Base-by-base conservation (phyloP, 352 stramenopile genomes). In the Phytophthora sojae region DNA sequence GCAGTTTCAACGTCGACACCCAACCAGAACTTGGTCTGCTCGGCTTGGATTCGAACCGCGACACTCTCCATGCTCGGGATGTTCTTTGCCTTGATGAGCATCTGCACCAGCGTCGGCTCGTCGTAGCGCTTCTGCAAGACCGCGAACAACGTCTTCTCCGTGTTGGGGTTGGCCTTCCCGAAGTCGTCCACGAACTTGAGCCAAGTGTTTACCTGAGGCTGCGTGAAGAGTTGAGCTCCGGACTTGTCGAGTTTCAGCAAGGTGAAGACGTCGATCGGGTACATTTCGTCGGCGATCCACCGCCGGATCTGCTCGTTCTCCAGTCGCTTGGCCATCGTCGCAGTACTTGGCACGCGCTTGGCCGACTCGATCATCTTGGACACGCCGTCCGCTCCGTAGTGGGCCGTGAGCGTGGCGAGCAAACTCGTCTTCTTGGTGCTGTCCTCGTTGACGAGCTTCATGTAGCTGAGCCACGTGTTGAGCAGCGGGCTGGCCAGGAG, bases 21-120 rank as follows among this genome's bases (percentile, higher is more conserved):
- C 12, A 69, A 9, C 62, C 62, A 69, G 15, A 44, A 12, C n/a
- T 26, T 54, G 2, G 52, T 57, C 35, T 69, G 62, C 30, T 56
- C 53, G 23, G 53, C n/a, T 63, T 69, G 62, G 14, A 57, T 52
- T 51, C 21, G 19, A 7, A 55, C 47, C 5, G 62, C 53, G 5
- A 69, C 37, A 21, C 17, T 62, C 52, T 62, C 35, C 9, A 29
- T 68, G 47, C 29, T 68, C 15, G 61, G 37, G 32, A 21, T 23
- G 3, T 68, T 68, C 29, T 67, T n/a, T 19, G 61, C 61, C 44
- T 37, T 51, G 32, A 67, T 61, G 5, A 62, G 12, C 61, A 69
- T 57, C 21, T 51, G 6, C 11, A 30, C 44, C 21, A 69, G 32
- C 6, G 44, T 25, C 50, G 49, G n/a, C 17, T 69, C 62, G 9